Conservation (phyloP, 2,329 filamentous ascomycete species). For the Hypoxylon sp. region DNA sequence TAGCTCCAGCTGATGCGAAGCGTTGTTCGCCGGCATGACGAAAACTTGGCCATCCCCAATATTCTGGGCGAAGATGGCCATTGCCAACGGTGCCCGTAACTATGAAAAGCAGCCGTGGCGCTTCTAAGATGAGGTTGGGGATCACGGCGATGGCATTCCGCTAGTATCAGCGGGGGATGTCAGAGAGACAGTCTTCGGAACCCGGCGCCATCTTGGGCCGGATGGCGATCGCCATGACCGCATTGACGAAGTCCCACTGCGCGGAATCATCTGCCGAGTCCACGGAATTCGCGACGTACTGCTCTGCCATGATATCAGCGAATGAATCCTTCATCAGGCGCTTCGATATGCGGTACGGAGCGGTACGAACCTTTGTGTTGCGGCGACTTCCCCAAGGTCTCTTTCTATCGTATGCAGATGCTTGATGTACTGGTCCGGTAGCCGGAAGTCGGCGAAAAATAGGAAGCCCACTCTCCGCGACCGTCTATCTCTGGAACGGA, state of each 20-base stretch:
- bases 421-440: not conserved
- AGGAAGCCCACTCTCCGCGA: not conserved
- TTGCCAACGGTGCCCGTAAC: constrained; percentile 36
- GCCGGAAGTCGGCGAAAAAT: not conserved
- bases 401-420: not conserved
- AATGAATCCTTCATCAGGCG: constrained; percentile 28
- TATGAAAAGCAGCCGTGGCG: constrained; percentile 33
- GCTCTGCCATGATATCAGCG: constrained; percentile 25
- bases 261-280: constrained; percentile 23
- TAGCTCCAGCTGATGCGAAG: constrained; percentile 47
- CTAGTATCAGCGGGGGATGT: constrained; percentile 31
- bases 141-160: constrained; percentile 36
- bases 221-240: constrained; percentile 29
- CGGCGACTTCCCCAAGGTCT: not conserved
- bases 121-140: constrained; percentile 27
- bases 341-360: constrained; percentile 24
- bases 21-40: constrained; percentile 37
- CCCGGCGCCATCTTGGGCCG: constrained; percentile 36
- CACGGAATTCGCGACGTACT: constrained; percentile 25
- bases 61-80: constrained; percentile 38
- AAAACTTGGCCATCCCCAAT: constrained; percentile 23
- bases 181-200: constrained; percentile 23
- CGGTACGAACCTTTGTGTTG: constrained; percentile 16
- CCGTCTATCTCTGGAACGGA: not conserved
- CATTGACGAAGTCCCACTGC: constrained; percentile 39